phyloP scores from a whole-genome alignment of 139 green algal species.

The Tetraselmis striata region DNA sequence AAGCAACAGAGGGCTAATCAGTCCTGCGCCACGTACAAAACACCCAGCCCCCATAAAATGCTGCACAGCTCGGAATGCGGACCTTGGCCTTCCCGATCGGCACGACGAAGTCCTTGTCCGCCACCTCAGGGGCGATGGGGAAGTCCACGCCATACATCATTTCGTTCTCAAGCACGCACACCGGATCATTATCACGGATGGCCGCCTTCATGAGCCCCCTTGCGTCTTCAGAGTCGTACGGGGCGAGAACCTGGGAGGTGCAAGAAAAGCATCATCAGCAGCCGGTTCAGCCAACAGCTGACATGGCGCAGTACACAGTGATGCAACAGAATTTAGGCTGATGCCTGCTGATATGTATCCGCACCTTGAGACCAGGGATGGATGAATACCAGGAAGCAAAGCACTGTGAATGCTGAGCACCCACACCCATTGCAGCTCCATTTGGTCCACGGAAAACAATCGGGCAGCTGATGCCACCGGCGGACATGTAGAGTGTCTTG shows the following conservation, averaged over 20 bases:
- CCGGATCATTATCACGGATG: conserved; percentile 94
- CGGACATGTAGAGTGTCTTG: conserved; percentile 99
- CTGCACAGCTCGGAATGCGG: too few species aligned
- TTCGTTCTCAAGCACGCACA: conserved; percentile 98
- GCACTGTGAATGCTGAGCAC: conserved; percentile 96
- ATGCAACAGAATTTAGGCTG: conserved; percentile 3
- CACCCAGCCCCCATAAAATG: too few species aligned
- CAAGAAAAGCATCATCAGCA: too few species aligned
- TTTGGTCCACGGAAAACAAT: conserved; percentile 99
- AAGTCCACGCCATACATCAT: conserved; percentile 92
- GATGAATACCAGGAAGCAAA: conserved; percentile 95
- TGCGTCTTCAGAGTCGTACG: conserved; percentile 91
- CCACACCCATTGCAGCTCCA: conserved; percentile 91
- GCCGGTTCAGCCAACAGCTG: not conserved
- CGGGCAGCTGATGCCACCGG: conserved; percentile 81
- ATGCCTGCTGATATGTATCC: too few species aligned
- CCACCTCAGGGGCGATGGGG: conserved; percentile 28
- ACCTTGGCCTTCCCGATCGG: conserved; percentile 97
- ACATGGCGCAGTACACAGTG: not conserved
- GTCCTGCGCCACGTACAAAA: too few species aligned
- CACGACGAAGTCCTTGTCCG: conserved; percentile 89
- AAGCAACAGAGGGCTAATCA: too few species aligned
- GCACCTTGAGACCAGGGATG: conserved; percentile 89
- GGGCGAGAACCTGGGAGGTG: conserved; percentile 59
- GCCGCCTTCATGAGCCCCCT: conserved; percentile 74